phyloP scores from a whole-genome alignment of 768 basidiomycete species.

The Botryobasidium botryosum region DNA sequence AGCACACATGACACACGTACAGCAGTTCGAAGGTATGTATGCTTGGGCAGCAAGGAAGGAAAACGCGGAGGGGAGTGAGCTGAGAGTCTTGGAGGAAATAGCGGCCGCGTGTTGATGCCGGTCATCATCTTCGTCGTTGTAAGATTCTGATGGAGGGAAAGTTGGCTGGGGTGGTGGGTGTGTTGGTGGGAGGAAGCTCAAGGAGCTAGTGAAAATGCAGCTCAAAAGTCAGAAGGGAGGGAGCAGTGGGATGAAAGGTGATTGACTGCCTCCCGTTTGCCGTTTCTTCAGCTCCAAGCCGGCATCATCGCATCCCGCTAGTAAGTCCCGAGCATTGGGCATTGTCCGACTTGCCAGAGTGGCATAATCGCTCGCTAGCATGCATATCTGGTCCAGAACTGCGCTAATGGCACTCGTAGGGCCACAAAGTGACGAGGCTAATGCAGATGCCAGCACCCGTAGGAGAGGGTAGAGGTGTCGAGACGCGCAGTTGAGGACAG shows the following conservation, averaged over 20 bases:
- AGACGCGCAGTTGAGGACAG: no score
- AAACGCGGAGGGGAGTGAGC: slow-evolving; percentile 37
- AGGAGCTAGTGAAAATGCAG: neutral
- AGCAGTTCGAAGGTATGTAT: slow-evolving; percentile 70
- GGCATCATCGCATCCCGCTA: slow-evolving; percentile 5
- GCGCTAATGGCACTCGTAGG: neutral
- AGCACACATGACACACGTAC: no score
- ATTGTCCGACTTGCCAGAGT: slow-evolving; percentile 3
- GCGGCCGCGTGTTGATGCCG: slow-evolving; percentile 3
- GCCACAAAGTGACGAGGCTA: neutral
- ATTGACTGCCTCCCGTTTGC: neutral
- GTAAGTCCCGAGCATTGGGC: slow-evolving; percentile 7
- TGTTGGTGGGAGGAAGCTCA: neutral
- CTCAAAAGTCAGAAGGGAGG: neutral
- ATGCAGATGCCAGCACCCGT: no score
- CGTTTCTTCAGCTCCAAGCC: slow-evolving; percentile 8
- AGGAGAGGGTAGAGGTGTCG: no score
- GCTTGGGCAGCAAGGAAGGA: slow-evolving; percentile 50
- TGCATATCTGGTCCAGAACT: slow-evolving; percentile 7
- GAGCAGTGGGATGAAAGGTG: neutral
- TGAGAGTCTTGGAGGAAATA: slow-evolving; percentile 38
- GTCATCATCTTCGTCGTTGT: neutral
- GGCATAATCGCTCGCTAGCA: slow-evolving; percentile 7
- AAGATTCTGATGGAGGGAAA: slow-evolving; percentile 3
- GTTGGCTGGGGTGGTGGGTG: neutral